Conservation (phyloP, 331 rosid genomes). For the Erythrophleum ivorense region DNA sequence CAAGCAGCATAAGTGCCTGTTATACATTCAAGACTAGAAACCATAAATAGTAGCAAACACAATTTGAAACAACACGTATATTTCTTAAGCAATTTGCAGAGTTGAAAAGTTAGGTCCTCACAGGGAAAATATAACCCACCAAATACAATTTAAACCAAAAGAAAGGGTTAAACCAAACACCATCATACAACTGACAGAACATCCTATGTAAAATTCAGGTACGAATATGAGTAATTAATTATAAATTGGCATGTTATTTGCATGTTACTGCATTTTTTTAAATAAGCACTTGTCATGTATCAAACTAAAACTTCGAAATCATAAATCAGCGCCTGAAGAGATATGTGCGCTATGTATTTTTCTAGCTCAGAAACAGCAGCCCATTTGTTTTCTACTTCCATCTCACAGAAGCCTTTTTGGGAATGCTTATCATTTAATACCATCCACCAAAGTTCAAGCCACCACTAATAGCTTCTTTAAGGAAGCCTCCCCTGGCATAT, state of each 20-base stretch:
- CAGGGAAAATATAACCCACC: too few species aligned
- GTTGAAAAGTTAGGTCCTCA: too few species aligned
- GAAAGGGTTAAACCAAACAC: too few species aligned
- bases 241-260: not conserved
- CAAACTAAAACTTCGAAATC: not conserved
- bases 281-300: not conserved
- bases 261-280: not conserved
- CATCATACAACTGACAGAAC: too few species aligned
- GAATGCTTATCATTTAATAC: not conserved
- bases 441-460: not conserved
- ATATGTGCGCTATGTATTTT: not conserved
- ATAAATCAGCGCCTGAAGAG: not conserved
- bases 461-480: not conserved
- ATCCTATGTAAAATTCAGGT: not conserved
- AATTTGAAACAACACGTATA: too few species aligned
- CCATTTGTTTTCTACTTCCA: not conserved
- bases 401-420: not conserved
- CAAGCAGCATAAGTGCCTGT: not conserved
- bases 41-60: not conserved
- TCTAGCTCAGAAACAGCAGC: not conserved
- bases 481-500: not conserved
- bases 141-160: too few species aligned
- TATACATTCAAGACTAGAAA: not conserved
- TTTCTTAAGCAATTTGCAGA: too few species aligned
- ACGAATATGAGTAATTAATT: not conserved